Percentiles rank a stretch among this genome's conserved stretches.
Conservation (phyloP, 768 basidiomycete genomes). For the Collybia mongolica region DNA sequence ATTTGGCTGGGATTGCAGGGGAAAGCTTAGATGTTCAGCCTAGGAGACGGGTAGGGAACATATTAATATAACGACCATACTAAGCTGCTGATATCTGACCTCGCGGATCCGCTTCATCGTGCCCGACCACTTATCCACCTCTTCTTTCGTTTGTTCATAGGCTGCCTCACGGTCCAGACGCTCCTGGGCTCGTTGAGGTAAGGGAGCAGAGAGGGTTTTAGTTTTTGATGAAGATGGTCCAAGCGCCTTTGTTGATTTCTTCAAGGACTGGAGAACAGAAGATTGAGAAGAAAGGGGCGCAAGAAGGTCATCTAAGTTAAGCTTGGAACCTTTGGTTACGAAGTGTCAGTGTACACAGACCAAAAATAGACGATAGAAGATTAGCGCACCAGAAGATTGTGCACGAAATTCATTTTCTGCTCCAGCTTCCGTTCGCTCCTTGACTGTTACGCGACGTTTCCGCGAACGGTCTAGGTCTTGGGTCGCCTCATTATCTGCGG, state of each 20-base stretch:
- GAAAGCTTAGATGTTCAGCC: constrained; percentile 89
- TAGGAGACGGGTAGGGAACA: constrained; percentile 24
- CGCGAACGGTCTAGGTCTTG: constrained; percentile 28
- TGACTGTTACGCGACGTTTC: constrained; percentile 60
- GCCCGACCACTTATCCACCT: constrained; percentile 91
- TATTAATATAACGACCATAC: neutral
- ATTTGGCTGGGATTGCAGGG: constrained; percentile 63
- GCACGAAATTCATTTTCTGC: constrained; percentile 80
- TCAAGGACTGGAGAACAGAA: constrained; percentile 58
- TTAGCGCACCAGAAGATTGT: constrained; percentile 41
- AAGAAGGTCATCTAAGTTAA: constrained; percentile 74
- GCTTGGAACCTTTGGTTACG: constrained; percentile 44
- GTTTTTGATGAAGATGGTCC: constrained; percentile 46
- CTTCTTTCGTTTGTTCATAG: constrained; percentile 89
- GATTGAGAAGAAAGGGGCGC: constrained; percentile 67
- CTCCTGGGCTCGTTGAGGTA: constrained; percentile 86
- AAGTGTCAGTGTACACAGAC: neutral
- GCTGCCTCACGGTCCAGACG: constrained; percentile 91
- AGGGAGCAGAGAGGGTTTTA: constrained; percentile 75
- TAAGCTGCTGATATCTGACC: constrained; percentile 33
- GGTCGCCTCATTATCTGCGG: constrained; percentile 25
- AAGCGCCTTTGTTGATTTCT: constrained; percentile 68
- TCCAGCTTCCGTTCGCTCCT: constrained; percentile 77
- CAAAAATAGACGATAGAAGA: neutral
- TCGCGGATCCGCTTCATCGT: constrained; percentile 93